Evolutionary conservation across 2,329 filamentous ascomycete genomes (phyloP).

Genomic region (Aspergillus floridensis): DNA sequence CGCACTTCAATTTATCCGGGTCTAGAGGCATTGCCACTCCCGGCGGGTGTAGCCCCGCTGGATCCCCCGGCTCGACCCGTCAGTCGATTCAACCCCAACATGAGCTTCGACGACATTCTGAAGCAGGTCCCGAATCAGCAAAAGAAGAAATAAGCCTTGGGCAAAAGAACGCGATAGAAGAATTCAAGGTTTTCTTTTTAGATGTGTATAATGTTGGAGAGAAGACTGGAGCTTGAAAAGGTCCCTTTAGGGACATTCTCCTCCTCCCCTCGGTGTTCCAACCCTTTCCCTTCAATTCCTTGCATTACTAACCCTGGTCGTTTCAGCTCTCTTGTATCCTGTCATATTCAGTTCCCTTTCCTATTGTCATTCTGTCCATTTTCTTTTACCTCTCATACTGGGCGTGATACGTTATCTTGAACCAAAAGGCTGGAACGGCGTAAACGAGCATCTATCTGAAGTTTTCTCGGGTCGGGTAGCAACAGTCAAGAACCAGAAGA

Average conservation of each 20-base stretch:
- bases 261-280: conserved; percentile 10
- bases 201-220: conserved; percentile 10
- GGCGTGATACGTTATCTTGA: conserved; percentile 16
- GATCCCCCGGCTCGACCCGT: conserved; percentile 40
- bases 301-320: conserved; percentile 8
- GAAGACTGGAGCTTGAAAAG: conserved; percentile 10
- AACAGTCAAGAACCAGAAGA: conserved; percentile 10
- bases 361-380: conserved; percentile 11
- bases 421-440: conserved; percentile 18
- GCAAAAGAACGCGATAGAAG: conserved; percentile 2
- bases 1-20: conserved; percentile 46
- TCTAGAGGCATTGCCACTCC: conserved; percentile 45
- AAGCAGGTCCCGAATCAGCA: conserved; percentile 39
- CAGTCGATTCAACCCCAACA: conserved; percentile 46
- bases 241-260: neutral
- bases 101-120: conserved; percentile 51
- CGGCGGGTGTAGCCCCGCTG: conserved; percentile 42
- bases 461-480: conserved; percentile 6
- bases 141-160: conserved; percentile 33
- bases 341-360: conserved; percentile 1
- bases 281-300: neutral
- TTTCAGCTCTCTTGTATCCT: conserved; percentile 11
- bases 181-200: neutral
- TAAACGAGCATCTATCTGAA: conserved; percentile 16
- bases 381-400: conserved; percentile 12